These are phyloP conservation scores for Alternaria gansuensis DNA, from an alignment of 2,329 filamentous ascomycete species.

Conservation along the genomic window DNA sequence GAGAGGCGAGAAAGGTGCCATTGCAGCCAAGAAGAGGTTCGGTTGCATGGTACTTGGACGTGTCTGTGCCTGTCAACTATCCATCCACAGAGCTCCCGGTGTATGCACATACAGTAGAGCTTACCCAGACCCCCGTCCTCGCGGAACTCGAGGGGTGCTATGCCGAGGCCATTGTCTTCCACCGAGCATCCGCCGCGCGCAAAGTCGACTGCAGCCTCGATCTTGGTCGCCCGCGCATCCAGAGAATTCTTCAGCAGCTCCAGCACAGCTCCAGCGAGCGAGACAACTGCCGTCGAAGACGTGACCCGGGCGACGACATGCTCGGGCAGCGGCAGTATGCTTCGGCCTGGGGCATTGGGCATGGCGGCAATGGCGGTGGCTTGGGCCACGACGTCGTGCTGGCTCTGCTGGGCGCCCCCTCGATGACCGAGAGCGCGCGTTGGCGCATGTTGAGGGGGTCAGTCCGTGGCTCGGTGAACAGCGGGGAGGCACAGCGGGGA, in stretches of 20 bases:
- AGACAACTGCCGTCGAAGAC: constrained; percentile 82
- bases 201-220: constrained; percentile 79
- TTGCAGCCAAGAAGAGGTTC: constrained; percentile 68
- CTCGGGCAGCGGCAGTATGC: constrained; percentile 73
- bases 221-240: constrained; percentile 75
- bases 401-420: constrained; percentile 11
- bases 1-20: constrained; percentile 79
- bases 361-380: constrained; percentile 8
- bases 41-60: constrained; percentile 70
- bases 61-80: constrained; percentile 64
- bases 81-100: constrained; percentile 8
- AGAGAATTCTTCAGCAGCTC: constrained; percentile 84
- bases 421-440: constrained; percentile 10
- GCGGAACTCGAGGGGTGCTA: constrained; percentile 76
- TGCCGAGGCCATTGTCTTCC: constrained; percentile 86
- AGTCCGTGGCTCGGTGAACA: not conserved
- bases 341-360: constrained; percentile 2
- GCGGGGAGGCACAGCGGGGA: not conserved
- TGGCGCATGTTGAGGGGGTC: constrained; percentile 20
- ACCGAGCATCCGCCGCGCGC: constrained; percentile 77
- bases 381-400: constrained; percentile 28
- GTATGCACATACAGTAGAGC: constrained; percentile 67
- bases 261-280: constrained; percentile 73
- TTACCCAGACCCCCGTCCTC: constrained; percentile 75
- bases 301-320: constrained; percentile 80